Base-by-base conservation (phyloP, 2,329 filamentous ascomycete genomes). In the Fusarium chaquense region DNA sequence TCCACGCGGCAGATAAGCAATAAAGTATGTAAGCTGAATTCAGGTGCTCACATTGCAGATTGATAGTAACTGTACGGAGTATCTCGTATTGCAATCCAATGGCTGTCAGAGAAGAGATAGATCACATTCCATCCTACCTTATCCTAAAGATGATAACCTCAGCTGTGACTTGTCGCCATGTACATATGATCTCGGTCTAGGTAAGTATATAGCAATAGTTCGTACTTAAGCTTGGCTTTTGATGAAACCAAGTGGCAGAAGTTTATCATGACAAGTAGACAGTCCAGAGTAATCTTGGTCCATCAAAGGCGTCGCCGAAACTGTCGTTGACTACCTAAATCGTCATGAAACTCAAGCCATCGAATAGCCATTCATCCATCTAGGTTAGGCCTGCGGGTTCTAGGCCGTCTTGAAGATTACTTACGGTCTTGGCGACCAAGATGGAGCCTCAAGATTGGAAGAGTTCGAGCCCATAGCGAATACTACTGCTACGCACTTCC, bases 281-380 rank as follows among this genome's bases (percentile, higher is more conserved):
- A 40, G 38, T 59, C 53, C 32, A 62, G 67, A 65, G 65, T 45
- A 51, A 68, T 68, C 54, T 70, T 35, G 58, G 54, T 51, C 43
- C n/a, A 45, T 38, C 51, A 67, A 67, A 47, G 41, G 67, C 51
- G 66, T 51, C 35, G 43, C 49, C 66, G 66, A 56, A 68, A 47
- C 36, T 62, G 46, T 66, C 61, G 47, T 36, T 62, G 30, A 46
- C 60, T 56, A 32, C 38, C 43, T 43, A n/a, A 26, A 35, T 28
- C 24, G 44, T 18, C 18, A 40, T 40, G 33, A 28, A 53, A 58
- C 58, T 38, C 41, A 26, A 53, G 49, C 35, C 28, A 57, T 40
- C 10, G 2, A 28, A 28, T 20, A 40, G 36, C 36, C 36, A 40
- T 40, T 4, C 7, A 45, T 32, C 24, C 16, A 22, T 30, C 18